Base-by-base conservation (phyloP, 768 basidiomycete genomes). In the Leccinum rimulosum region DNA sequence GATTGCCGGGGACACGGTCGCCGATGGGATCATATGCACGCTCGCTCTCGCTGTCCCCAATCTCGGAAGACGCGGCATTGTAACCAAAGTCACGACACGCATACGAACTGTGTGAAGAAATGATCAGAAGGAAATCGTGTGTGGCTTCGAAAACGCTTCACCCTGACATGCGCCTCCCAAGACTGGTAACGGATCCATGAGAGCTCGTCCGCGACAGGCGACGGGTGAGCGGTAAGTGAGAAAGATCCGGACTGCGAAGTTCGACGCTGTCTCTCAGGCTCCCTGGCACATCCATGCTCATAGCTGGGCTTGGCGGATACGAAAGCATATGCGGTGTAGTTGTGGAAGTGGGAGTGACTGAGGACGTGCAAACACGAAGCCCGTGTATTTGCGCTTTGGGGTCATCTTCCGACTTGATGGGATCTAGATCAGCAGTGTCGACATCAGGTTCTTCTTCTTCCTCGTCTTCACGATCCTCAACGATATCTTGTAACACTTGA, bases 1-100 rank as follows among this genome's bases (percentile, higher is more conserved):
- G 92, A 63, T 86, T 82, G 0, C 90, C 92, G 2, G 87, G 85
- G 1, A 76, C 79, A 6, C 90, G 80, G 63, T 91, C 89, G 9
- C 80, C 82, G n/a, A 82, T 74, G 3, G 79, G 73, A 67, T 84
- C 76, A 65, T 84, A 82, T 12, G 71, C 67, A 11, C 60, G 66
- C n/a, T 72, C 71, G 45, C 57, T 65, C 45, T 70, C 72, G 19
- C 30, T 64, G 50, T 72, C 72, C 49, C 70, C 70, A 0, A 57
- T 40, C 40, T 70, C 70, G 3, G 68, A 69, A 43, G 60, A 59
- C 25, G 59, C n/a, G 30, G 50, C 56, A 40, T 45, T 58, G 31
- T 54, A 52, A 17, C 54, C 52, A 1, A 56, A 48, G 40, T 70
- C 67, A 43, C 60, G 69, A 55, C 64, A 55, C 10, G 49, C 40